phyloP scores from a whole-genome alignment of 305 asterid genomes.

The Solanum hybrid region DNA sequence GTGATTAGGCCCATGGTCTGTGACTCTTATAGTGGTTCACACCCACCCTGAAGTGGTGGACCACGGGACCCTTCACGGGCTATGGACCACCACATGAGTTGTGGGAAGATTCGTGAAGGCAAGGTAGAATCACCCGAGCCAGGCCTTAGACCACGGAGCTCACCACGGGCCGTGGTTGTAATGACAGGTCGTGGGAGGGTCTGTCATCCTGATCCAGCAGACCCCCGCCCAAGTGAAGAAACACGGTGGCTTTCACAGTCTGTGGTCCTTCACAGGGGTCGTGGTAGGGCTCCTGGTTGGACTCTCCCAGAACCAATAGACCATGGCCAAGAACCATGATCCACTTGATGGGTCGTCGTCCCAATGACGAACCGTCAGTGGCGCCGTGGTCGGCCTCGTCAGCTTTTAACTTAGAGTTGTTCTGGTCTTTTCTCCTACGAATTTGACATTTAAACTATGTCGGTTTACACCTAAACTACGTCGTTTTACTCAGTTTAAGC shows the following conservation, averaged over 20 bases:
- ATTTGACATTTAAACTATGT: neutral
- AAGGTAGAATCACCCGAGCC: neutral
- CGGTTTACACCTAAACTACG: neutral
- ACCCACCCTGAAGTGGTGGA: neutral
- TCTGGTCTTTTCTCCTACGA: fast-evolving
- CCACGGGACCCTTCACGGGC: neutral
- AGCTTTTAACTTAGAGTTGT: neutral
- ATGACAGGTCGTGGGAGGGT: neutral
- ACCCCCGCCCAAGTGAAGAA: neutral
- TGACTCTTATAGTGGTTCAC: neutral
- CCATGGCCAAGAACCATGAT: neutral
- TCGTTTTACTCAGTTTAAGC: neutral
- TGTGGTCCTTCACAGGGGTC: neutral
- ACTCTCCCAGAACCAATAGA: neutral
- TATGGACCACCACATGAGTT: neutral
- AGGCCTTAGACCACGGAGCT: neutral
- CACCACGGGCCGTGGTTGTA: neutral
- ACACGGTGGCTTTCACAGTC: neutral
- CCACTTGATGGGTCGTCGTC: neutral
- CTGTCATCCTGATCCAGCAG: neutral
- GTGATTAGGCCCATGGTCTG: neutral
- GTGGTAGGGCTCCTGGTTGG: neutral
- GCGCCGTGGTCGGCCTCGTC: neutral
- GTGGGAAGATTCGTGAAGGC: neutral
- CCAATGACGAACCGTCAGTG: neutral